Evolutionary conservation across 2,329 filamentous ascomycete genomes (phyloP), one percentile per base, ranked within the genome.

Genomic region (Ambrosiella cleistominuta): DNA sequence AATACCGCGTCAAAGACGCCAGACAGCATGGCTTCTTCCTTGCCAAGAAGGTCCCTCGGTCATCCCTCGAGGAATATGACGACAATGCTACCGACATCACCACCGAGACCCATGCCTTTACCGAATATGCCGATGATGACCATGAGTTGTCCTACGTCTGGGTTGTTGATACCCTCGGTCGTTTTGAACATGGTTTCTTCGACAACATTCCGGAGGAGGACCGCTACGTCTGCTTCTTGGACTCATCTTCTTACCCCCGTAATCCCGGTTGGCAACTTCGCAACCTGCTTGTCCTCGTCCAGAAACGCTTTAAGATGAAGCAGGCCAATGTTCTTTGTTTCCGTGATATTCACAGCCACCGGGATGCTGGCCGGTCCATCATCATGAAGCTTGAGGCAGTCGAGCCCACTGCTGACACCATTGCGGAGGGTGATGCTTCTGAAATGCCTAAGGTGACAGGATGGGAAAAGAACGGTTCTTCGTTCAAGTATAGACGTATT

Each of bases 11-110:
- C 38, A 82, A 86, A 13, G 90, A 97, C 68, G 76, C 79, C 40
- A 80, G 88, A 54, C 88, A 98, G 69, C 84, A 91, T 67, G 93
- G 93, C 8, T 98, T 97, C 71, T 98, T 98, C 69, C 73, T 98
- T n/a, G 90, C 83, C 7, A 95, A 95, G 71, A 87, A 84, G 65
- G 72, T 83, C 35, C 35, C 49, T 37, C 49, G 60, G n/a, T 54
- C 60, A 0, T 15, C 47, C 9, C 45, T 56, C 7, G 50, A 57
- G 13, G 64, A 69, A 3, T 62, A 62, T 5, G 68, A 70, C 19
- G 69, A 70, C 27, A 65, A 67, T 54, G 64, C 66, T 53, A 57
- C 63, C 45, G 67, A 69, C 44, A 66, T 70, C 54, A 72, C 74
- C n/a, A 74, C 73, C 0, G 75, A 77, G 35, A 49, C 49, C 7